A percentile compares a stretch with the other conserved stretches of the same genome.
Evolutionary conservation across 305 asterid genomes (phyloP).

Genomic region (Plantago coronopus): DNA sequence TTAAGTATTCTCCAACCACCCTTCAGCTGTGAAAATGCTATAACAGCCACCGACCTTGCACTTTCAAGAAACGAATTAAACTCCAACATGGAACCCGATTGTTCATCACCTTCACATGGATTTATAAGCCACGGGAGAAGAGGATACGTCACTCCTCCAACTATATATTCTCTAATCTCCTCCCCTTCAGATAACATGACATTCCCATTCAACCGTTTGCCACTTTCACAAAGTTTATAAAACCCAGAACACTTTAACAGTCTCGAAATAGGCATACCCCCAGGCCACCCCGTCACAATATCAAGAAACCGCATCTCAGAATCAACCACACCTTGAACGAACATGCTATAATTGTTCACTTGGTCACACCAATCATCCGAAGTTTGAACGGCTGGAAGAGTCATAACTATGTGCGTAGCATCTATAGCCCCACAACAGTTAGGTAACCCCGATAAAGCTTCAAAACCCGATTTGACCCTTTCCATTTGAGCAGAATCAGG

Average conservation of each 20-base stretch:
- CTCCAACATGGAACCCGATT: constrained; percentile 23
- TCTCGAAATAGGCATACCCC: constrained; percentile 81
- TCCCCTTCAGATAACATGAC: constrained; percentile 29
- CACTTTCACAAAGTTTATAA: constrained; percentile 70
- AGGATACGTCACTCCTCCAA: constrained; percentile 73
- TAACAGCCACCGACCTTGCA: constrained; percentile 50
- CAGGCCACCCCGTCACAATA: constrained; percentile 94
- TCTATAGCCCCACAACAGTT: constrained; percentile 93
- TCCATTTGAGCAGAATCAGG: constrained; percentile 52
- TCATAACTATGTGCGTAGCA: constrained; percentile 84
- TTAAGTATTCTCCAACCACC: constrained; percentile 94
- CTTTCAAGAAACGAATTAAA: constrained; percentile 50
- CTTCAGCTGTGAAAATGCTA: constrained; percentile 70
- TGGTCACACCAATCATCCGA: constrained; percentile 97
- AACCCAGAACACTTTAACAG: constrained; percentile 69
- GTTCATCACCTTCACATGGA: constrained; percentile 46
- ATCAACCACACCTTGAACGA: constrained; percentile 83
- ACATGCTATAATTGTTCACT: constrained; percentile 84
- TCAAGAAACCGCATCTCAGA: constrained; percentile 65
- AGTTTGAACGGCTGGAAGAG: constrained; percentile 91
- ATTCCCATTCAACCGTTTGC: constrained; percentile 62
- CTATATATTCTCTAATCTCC: constrained; percentile 67
- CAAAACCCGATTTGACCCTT: constrained; percentile 51
- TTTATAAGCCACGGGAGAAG: constrained; percentile 93
- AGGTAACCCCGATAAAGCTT: constrained; percentile 55